Evolutionary conservation across 345 rosid genomes (phyloP).

Genomic region (Eutrema heterophyllum): DNA sequence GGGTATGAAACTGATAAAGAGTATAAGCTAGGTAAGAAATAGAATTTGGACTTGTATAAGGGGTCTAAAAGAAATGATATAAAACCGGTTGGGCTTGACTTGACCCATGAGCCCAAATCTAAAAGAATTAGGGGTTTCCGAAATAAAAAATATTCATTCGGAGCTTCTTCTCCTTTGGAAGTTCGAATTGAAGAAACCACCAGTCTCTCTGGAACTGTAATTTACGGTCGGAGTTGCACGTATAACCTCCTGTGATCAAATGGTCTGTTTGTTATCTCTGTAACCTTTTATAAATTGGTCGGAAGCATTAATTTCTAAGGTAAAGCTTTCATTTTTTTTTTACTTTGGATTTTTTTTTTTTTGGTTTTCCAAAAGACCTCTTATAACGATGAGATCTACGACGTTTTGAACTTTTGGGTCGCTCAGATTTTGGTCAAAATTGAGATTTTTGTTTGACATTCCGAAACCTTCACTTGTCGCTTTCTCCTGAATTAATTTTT

Average conservation of each 20-base stretch:
- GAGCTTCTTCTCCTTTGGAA: not conserved
- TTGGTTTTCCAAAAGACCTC: not conserved
- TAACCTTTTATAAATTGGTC: not conserved
- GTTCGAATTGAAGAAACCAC: not conserved
- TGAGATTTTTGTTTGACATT: not conserved
- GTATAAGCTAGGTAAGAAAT: not conserved
- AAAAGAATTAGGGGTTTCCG: not conserved
- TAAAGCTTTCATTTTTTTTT: not conserved
- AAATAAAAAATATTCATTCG: not conserved
- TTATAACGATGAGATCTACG: not conserved
- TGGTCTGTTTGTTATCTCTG: not conserved
- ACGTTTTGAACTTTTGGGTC: not conserved
- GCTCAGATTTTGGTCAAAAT: not conserved
- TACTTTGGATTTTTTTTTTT: not conserved
- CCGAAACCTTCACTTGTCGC: not conserved
- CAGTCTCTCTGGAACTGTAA: not conserved
- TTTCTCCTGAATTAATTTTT: not conserved
- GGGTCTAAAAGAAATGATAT: not conserved
- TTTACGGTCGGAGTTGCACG: not conserved
- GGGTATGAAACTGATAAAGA: not conserved
- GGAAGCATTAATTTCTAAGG: not conserved
- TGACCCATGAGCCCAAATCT: not conserved
- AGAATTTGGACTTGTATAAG: not conserved
- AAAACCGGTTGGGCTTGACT: not conserved
- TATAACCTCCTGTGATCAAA: not conserved